A percentile compares a stretch with the other conserved stretches of the same genome.
Evolutionary conservation across 2,329 filamentous ascomycete genomes (phyloP).

Genomic region (Ophiocordyceps robertsii): DNA sequence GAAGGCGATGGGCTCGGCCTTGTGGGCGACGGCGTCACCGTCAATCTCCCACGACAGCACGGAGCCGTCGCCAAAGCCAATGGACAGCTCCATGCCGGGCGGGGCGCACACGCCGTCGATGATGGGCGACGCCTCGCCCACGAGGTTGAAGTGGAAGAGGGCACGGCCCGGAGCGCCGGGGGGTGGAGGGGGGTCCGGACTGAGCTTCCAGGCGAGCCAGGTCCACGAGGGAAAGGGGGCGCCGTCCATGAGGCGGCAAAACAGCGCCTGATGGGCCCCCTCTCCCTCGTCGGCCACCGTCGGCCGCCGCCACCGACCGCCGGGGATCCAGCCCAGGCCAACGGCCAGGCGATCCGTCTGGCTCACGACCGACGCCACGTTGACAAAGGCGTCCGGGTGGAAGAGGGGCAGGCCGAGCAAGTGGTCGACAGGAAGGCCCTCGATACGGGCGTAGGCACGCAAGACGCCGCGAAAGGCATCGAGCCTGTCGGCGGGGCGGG

Average conservation of each 20-base stretch:
- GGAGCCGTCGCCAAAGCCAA: constrained; percentile 19
- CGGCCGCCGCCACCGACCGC: constrained; percentile 3
- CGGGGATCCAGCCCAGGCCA: constrained; percentile 20
- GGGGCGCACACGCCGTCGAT: constrained; percentile 16
- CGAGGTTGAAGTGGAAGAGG: constrained; percentile 16
- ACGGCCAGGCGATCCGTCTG: constrained; percentile 21
- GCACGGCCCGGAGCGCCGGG: neutral
- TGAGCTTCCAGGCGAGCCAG: constrained; percentile 22
- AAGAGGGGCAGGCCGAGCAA: constrained; percentile 22
- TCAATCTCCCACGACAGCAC: constrained; percentile 22
- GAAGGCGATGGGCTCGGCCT: constrained; percentile 14
- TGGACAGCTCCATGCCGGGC: constrained; percentile 18
- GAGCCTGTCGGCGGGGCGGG: constrained; percentile 14
- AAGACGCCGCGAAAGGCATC: constrained; percentile 20
- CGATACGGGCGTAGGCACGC: constrained; percentile 13
- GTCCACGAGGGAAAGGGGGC: constrained; percentile 21
- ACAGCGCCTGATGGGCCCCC: constrained; percentile 10
- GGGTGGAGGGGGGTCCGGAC: constrained; percentile 4
- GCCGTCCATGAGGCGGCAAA: constrained; percentile 9
- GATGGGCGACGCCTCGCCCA: constrained; percentile 13
- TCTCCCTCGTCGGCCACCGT: constrained; percentile 3
- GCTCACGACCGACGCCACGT: constrained; percentile 10
- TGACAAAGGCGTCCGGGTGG: constrained; percentile 17
- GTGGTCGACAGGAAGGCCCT: constrained; percentile 13
- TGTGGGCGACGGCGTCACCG: constrained; percentile 16